Conservation (phyloP, 805 yeast species). For the Jamesozyma jinghongensis region DNA sequence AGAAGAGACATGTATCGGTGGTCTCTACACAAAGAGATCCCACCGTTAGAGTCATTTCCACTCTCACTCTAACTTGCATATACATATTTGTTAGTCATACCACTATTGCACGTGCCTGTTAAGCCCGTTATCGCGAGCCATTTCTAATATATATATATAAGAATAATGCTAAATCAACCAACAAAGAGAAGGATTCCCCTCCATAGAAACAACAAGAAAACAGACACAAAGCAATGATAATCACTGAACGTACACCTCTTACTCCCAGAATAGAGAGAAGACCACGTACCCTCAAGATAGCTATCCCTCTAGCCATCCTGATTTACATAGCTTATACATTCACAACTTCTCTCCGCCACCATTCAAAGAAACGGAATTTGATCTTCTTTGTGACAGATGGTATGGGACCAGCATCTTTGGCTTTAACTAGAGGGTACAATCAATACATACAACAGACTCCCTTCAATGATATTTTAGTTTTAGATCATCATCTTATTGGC, state of each 20-base stretch:
- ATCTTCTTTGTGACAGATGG: slow-evolving; percentile 90
- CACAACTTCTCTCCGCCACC: background rate
- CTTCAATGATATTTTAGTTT: slow-evolving; percentile 44
- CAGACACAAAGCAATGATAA: no score
- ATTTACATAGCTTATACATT: background rate
- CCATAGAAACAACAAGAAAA: background rate
- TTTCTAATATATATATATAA: no score
- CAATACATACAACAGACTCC: slow-evolving; percentile 41
- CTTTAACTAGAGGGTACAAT: slow-evolving; percentile 66
- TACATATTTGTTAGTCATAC: no score
- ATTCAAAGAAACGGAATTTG: slow-evolving; percentile 50
- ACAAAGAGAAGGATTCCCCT: no score
- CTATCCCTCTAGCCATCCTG: background rate
- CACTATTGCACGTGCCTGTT: no score
- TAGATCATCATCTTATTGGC: slow-evolving; percentile 72
- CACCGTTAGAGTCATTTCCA: no score
- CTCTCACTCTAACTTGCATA: no score
- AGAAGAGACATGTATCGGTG: background rate
- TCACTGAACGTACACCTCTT: no score
- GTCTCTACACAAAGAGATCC: background rate
- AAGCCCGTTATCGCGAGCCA: no score
- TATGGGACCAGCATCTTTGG: slow-evolving; percentile 86
- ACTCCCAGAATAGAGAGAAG: no score
- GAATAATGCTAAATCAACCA: no score
- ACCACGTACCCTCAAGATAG: background rate